Conservation (phyloP, 371 early-diverging fungal genomes). For the Umbelopsis sp. region DNA sequence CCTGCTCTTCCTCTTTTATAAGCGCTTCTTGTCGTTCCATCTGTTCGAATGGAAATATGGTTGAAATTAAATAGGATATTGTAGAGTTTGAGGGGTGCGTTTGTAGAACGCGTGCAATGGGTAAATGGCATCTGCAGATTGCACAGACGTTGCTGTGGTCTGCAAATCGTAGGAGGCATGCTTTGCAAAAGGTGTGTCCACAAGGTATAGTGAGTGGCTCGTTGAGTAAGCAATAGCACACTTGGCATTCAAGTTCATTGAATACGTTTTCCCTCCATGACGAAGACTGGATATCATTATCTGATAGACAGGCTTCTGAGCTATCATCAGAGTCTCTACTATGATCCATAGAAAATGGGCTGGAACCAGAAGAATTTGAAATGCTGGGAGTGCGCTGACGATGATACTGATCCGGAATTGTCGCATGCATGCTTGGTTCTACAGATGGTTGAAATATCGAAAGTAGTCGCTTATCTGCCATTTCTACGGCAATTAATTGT, state of each 20-base stretch:
- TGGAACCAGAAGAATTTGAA: not conserved
- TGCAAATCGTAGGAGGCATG: constrained; percentile 52
- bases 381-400: not conserved
- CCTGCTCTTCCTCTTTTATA: constrained; percentile 21
- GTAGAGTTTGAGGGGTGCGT: constrained; percentile 25
- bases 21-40: not conserved
- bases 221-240: constrained; percentile 60
- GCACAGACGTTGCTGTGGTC: constrained; percentile 40
- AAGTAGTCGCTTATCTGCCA: too few species aligned
- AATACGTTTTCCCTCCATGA: constrained; percentile 8
- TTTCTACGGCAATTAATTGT: not conserved
- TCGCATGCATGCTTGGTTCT: too few species aligned
- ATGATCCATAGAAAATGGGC: not conserved
- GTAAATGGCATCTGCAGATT: constrained; percentile 31
- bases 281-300: not conserved
- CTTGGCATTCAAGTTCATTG: constrained; percentile 62
- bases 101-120: constrained; percentile 35
- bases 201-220: constrained; percentile 69
- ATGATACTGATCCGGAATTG: not conserved
- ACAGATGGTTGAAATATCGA: not conserved
- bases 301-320: not conserved
- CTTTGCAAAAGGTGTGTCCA: constrained; percentile 73
- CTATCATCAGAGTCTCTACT: not conserved
- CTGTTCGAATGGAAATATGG: constrained; percentile 23
- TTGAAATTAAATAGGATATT: constrained; percentile 21